Evolutionary conservation across 371 early-diverging fungal species (phyloP), one percentile per base, ranked within the genome.

Genomic region (Rhizopus arrhizus): DNA sequence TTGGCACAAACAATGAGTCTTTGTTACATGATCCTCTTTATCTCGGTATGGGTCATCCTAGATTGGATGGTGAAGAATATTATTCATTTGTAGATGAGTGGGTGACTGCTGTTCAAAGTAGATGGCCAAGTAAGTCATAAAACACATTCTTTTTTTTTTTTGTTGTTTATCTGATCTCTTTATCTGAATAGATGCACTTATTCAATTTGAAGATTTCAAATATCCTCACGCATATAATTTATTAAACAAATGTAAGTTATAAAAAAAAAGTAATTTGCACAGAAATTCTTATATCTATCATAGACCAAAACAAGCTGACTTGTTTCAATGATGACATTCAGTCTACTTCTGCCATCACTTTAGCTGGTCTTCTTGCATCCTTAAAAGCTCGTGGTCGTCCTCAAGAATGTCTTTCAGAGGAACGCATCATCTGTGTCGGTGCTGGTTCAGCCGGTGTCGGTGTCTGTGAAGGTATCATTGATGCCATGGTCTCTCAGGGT

Each of bases 1-100:
- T 95, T 69, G 97, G 97, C 13, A 94, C 94, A 40, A 90, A 96
- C 75, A 96, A 86, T 64, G 82, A 92, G 59, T 7, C 22, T 8
- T 28, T 48, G 16, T 61, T 84, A 49, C 74, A 86, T 56, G 86
- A 86, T 58, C 85, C 85, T 10, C 72, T 85, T 6, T 88, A 88
- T 49, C 77, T 88, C 33, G 88, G 88, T 40, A 80, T 86, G 82
- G 81, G 81, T 35, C 83, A 85, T 61, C 83, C 78, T 53, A 76
- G 88, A 48, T 58, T 84, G 32, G 85, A 83, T 15, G 85, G 82
- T 43, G 84, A 83, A 52, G 80, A 80, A 4, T 86, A 84, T 57
- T 85, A 86, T 53, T 73, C 79, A 0, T 85, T 88, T 62, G 81
- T 88, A 3, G 88, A 88, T 53, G 87, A 88, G 56, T 86, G 83